A percentile compares a stretch with the other conserved stretches of the same genome.
These are phyloP conservation scores for Taiwanofungus camphoratus DNA, from an alignment of 1,284 basidiomycete genomes.

Conservation along the genomic window DNA sequence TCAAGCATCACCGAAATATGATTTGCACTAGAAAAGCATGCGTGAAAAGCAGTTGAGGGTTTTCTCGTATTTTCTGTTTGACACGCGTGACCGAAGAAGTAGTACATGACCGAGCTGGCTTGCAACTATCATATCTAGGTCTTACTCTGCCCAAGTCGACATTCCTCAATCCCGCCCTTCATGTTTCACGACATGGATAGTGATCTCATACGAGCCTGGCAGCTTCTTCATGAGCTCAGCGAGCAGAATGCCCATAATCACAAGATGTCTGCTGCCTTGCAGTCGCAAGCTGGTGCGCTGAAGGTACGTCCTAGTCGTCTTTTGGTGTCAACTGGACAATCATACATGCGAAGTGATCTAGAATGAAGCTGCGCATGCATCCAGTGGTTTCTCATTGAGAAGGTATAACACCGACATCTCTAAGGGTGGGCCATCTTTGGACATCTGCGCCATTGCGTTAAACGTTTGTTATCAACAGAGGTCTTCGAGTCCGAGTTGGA, in stretches of 20 bases:
- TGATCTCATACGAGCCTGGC: slow-evolving; percentile 72
- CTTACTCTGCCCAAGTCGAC: too few species aligned
- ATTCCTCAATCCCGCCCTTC: too few species aligned
- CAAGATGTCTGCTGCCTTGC: slow-evolving; percentile 69
- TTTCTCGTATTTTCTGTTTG: too few species aligned
- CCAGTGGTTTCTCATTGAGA: slow-evolving; percentile 78
- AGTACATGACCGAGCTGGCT: too few species aligned
- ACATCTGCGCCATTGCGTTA: background rate
- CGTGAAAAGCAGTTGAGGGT: too few species aligned
- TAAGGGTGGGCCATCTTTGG: slow-evolving; percentile 51
- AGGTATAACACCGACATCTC: slow-evolving; percentile 93
- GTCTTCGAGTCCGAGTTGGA: slow-evolving; percentile 91
- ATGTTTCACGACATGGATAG: slow-evolving; percentile 53
- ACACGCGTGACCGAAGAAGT: too few species aligned
- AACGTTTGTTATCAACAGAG: slow-evolving; percentile 46
- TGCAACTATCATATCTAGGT: too few species aligned
- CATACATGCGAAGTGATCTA: slow-evolving; percentile 30
- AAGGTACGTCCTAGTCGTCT: slow-evolving; percentile 50
- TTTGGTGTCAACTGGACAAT: slow-evolving; percentile 13
- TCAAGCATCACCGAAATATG: too few species aligned
- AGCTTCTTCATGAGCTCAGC: slow-evolving; percentile 75
- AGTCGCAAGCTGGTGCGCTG: slow-evolving; percentile 70
- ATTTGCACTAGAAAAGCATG: too few species aligned
- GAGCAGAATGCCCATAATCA: slow-evolving; percentile 88
- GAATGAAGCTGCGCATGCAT: slow-evolving; percentile 76